A percentile compares a stretch with the other conserved stretches of the same genome.
These are phyloP conservation scores for Heliamphora pulchella DNA, from an alignment of 179 eudicot genomes.

Conservation along the genomic window DNA sequence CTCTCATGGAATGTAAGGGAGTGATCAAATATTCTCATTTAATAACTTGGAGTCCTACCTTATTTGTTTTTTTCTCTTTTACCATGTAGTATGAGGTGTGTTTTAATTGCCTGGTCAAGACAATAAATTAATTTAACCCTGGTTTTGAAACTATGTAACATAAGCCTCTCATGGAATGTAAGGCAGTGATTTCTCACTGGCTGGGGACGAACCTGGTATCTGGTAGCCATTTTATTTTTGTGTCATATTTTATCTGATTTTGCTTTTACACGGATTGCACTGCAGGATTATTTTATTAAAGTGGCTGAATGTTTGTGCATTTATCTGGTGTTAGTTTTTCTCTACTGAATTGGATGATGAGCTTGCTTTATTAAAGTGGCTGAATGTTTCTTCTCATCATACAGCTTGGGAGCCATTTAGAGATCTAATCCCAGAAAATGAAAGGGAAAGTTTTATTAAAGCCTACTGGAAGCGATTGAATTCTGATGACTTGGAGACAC, in stretches of 20 bases:
- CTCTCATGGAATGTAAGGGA: too few species aligned
- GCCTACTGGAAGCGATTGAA: slow-evolving; percentile 91
- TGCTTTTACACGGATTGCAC: too few species aligned
- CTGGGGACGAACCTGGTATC: background rate
- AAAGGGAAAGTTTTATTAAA: slow-evolving; percentile 65
- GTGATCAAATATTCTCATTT: too few species aligned
- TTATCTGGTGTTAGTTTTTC: background rate
- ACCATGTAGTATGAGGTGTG: background rate
- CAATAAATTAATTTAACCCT: background rate
- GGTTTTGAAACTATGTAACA: background rate
- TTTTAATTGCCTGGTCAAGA: background rate
- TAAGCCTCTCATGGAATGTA: too few species aligned
- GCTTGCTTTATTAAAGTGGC: slow-evolving; percentile 1
- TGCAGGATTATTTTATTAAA: background rate
- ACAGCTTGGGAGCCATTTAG: slow-evolving; percentile 96
- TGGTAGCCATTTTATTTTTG: background rate
- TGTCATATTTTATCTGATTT: too few species aligned
- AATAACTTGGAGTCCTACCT: too few species aligned
- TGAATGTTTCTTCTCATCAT: slow-evolving; percentile 9
- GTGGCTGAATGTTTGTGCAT: background rate
- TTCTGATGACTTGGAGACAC: slow-evolving; percentile 75
- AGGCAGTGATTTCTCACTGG: background rate
- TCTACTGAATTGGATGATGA: background rate
- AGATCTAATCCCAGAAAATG: slow-evolving; percentile 89
- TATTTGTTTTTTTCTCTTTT: background rate